Evolutionary conservation across 257 asterid genomes (phyloP).

Genomic region (Craterostigma plantagineum): DNA sequence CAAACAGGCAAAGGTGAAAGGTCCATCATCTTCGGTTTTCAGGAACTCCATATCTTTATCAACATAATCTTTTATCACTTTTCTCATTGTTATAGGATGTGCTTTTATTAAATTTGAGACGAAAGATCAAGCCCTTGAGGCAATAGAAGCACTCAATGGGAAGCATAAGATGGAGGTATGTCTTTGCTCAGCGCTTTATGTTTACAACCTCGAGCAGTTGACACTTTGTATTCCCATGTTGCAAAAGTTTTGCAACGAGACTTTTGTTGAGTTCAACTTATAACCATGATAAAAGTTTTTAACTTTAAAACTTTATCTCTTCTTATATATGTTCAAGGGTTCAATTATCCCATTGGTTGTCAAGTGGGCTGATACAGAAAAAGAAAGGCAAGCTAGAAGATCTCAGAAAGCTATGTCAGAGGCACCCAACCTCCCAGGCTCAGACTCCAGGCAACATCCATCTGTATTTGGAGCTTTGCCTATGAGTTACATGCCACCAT

Average conservation of each 20-base stretch:
- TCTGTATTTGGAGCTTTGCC: constrained; percentile 70
- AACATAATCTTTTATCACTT: background rate
- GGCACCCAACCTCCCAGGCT: constrained; percentile 29
- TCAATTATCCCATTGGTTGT: constrained; percentile 88
- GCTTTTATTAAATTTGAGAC: constrained; percentile 88
- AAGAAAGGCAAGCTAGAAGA: constrained; percentile 81
- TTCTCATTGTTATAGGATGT: constrained; percentile 30
- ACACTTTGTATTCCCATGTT: no score
- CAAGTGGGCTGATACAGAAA: constrained; percentile 99
- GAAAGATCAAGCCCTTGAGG: constrained; percentile 79
- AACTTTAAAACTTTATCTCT: background rate
- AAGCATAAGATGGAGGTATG: constrained; percentile 94
- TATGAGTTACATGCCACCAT: constrained; percentile 72
- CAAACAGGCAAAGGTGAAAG: constrained; percentile 84
- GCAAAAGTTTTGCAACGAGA: no score
- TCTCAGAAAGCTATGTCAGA: constrained; percentile 74
- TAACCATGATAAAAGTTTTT: constrained; percentile 7
- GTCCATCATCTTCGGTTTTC: background rate
- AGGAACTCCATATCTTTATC: background rate
- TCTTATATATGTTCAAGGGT: constrained; percentile 24
- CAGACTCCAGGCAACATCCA: constrained; percentile 57
- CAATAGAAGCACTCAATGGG: constrained; percentile 83
- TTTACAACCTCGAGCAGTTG: background rate
- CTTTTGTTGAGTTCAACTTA: no score
- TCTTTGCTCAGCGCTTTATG: background rate